Conservation (phyloP, 1,284 basidiomycete species). For the Cryptococcus jaspeensis region DNA sequence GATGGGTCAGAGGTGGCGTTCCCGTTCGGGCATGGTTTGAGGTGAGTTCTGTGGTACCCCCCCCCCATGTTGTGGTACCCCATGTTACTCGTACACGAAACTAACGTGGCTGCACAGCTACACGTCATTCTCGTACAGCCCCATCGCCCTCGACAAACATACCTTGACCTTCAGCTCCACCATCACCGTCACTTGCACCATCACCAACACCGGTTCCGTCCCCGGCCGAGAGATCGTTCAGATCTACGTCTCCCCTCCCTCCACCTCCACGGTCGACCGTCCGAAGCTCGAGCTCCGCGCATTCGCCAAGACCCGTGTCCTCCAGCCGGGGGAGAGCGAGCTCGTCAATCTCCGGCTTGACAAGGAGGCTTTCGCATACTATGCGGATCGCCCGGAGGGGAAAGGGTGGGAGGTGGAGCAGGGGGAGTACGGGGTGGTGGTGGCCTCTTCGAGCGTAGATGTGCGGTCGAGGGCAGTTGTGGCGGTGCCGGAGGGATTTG, state of each 20-base stretch:
- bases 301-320: slow-evolving; percentile 17
- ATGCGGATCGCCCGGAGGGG: not conserved
- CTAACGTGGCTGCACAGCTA: slow-evolving; percentile 51
- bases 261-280: not conserved
- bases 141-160: no score
- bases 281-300: slow-evolving; percentile 22
- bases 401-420: slow-evolving; percentile 5
- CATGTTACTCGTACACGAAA: not conserved
- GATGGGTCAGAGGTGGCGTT: slow-evolving; percentile 55
- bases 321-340: slow-evolving; percentile 13
- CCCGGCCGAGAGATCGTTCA: slow-evolving; percentile 26
- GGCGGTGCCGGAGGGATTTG: not conserved
- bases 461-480: not conserved
- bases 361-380: slow-evolving; percentile 7
- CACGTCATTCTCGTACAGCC: slow-evolving; percentile 49
- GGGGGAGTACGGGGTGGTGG: slow-evolving; percentile 5
- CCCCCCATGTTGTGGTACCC: not conserved
- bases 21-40: slow-evolving; percentile 55
- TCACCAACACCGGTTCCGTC: slow-evolving; percentile 22
- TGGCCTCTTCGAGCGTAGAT: slow-evolving; percentile 1
- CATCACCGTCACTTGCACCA: slow-evolving; percentile 2
- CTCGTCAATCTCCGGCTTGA: slow-evolving; percentile 13
- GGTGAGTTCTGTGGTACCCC: slow-evolving; percentile 7
- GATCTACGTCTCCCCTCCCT: slow-evolving; percentile 17
- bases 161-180: not conserved